Evolutionary conservation across 192 early-diverging fungal species (phyloP).

Genomic region (Mortierella hygrophila): DNA sequence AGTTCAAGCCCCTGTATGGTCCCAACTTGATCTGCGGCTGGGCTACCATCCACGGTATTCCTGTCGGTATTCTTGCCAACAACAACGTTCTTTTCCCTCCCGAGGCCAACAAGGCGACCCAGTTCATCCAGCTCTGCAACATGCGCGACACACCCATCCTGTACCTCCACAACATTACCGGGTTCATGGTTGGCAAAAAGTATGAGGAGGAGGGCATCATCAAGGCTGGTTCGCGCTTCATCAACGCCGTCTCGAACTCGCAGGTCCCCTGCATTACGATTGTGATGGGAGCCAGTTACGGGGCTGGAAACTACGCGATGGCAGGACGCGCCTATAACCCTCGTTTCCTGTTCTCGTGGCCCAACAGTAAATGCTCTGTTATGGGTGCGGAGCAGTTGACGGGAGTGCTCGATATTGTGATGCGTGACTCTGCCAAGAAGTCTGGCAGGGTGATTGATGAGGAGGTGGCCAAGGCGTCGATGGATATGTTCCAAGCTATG

Average conservation of each 20-base stretch:
- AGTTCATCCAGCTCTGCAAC: conserved; percentile 78
- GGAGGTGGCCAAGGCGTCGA: conserved; percentile 59
- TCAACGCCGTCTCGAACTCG: conserved; percentile 76
- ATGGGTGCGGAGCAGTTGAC: conserved; percentile 79
- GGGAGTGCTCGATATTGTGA: conserved; percentile 78
- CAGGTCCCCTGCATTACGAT: conserved; percentile 71
- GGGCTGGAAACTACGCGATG: conserved; percentile 81
- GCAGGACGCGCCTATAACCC: conserved; percentile 75
- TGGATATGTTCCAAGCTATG: conserved; percentile 62
- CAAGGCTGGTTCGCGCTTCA: conserved; percentile 75
- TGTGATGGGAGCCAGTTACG: conserved; percentile 77
- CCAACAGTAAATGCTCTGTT: conserved; percentile 75
- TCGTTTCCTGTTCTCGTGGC: conserved; percentile 78
- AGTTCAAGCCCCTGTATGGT: conserved; percentile 77
- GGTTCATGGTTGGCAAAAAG: conserved; percentile 78
- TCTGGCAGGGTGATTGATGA: conserved; percentile 65
- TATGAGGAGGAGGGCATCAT: conserved; percentile 79
- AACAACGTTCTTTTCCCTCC: conserved; percentile 74
- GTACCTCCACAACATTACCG: conserved; percentile 78
- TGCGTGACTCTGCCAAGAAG: conserved; percentile 71
- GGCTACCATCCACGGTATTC: conserved; percentile 74
- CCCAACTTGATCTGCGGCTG: conserved; percentile 73
- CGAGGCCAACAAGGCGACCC: conserved; percentile 77
- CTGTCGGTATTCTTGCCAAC: conserved; percentile 76
- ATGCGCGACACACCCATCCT: conserved; percentile 70